Conservation (phyloP, 2,329 filamentous ascomycete species). For the Diaporthe eres region DNA sequence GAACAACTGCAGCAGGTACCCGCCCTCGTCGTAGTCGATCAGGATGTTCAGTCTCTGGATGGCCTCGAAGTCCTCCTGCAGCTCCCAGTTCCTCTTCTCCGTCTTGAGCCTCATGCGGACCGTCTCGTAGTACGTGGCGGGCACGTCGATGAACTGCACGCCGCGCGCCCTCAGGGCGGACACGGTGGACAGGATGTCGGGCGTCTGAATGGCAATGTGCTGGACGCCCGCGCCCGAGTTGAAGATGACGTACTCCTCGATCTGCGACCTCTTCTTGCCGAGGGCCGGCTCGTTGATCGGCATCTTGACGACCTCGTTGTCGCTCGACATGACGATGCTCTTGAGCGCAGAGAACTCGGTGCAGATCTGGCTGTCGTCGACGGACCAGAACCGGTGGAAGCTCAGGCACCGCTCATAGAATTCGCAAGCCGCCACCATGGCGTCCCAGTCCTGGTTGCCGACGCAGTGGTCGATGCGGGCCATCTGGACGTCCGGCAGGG, state of each 20-base stretch:
- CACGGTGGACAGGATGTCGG: conserved; percentile 84
- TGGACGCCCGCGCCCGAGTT: conserved; percentile 92
- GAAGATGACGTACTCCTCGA: conserved; percentile 93
- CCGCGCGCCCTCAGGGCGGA: conserved; percentile 85
- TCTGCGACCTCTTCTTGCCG: conserved; percentile 93
- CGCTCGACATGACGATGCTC: conserved; percentile 87
- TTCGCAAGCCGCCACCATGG: conserved; percentile 78
- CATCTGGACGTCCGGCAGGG: conserved; percentile 76
- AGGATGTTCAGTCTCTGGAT: conserved; percentile 86
- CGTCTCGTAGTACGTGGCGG: conserved; percentile 85
- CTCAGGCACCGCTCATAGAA: conserved; percentile 91
- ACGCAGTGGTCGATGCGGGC: conserved; percentile 94
- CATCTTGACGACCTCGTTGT: conserved; percentile 92
- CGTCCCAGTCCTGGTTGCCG: conserved; percentile 95
- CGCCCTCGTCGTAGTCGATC: conserved; percentile 94
- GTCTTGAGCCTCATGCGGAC: conserved; percentile 82
- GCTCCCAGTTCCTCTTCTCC: conserved; percentile 70
- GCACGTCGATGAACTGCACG: conserved; percentile 93
- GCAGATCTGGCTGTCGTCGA: conserved; percentile 93
- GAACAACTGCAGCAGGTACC: conserved; percentile 84
- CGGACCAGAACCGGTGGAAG: conserved; percentile 98
- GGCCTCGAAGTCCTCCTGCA: conserved; percentile 85
- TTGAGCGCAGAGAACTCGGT: conserved; percentile 92
- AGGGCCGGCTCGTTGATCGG: conserved; percentile 96
- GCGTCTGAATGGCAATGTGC: conserved; percentile 89